A percentile compares a stretch with the other conserved stretches of the same genome.
Conservation (phyloP, 1,284 basidiomycete species). For the Malassezia sympodialis region DNA sequence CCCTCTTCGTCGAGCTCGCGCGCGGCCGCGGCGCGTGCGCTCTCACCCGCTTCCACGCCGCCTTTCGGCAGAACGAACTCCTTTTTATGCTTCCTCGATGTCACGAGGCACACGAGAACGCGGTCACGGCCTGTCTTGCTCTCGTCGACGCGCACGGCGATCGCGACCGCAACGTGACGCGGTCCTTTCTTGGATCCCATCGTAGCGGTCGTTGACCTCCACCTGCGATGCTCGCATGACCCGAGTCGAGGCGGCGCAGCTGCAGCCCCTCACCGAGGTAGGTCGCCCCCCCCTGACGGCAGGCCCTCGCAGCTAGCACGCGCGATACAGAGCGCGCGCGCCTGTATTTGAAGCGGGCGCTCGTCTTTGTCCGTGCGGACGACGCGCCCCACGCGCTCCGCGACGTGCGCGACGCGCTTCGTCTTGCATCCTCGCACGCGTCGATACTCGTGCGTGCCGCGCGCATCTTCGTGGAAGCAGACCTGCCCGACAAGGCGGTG, state of each 20-base stretch:
- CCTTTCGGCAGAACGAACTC: conserved; percentile 41
- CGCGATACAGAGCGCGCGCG: not conserved
- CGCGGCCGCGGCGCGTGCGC: conserved; percentile 24
- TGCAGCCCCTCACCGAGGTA: not conserved
- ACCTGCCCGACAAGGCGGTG: conserved; percentile 3
- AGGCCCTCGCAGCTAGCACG: not conserved
- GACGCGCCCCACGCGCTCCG: not conserved
- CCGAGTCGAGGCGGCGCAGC: not conserved
- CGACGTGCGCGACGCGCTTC: conserved; percentile 11
- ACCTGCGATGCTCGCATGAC: not conserved
- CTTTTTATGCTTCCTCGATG: conserved; percentile 35
- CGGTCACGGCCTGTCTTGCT: not conserved
- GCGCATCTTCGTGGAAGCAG: not conserved
- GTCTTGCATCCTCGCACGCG: not conserved
- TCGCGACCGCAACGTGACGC: conserved; percentile 10
- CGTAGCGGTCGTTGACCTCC: not conserved
- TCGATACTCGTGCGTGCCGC: conserved; percentile 3
- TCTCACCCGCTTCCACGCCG: conserved; percentile 35
- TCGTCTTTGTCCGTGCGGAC: not conserved
- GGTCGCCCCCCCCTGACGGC: not conserved
- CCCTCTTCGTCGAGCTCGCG: conserved; percentile 43
- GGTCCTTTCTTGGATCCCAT: not conserved
- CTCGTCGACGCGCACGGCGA: conserved; percentile 5
- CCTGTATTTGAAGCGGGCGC: not conserved
- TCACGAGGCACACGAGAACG: conserved; percentile 26